Conservation (phyloP, 305 asterid genomes). For the Andrographis paniculata region DNA sequence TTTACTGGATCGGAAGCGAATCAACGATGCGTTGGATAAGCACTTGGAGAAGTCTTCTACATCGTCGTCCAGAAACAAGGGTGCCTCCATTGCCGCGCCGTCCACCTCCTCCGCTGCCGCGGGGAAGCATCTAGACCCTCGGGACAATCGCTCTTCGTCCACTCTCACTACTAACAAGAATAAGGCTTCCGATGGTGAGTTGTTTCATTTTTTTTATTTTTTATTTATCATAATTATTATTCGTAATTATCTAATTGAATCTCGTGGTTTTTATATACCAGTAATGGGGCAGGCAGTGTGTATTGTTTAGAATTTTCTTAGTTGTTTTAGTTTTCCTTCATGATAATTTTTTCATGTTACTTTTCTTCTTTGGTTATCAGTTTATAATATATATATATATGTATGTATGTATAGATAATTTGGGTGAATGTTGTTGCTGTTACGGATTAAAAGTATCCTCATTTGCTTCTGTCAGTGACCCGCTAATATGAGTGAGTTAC, state of each 20-base stretch:
- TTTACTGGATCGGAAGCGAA: constrained; percentile 84
- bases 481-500: too few relatives aligned
- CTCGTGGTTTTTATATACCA: too few relatives aligned
- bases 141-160: constrained; percentile 45
- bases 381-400: too few relatives aligned
- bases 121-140: constrained; percentile 40
- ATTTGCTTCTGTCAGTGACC: neutral
- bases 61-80: constrained; percentile 55
- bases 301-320: neutral
- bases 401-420: too few relatives aligned
- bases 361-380: neutral
- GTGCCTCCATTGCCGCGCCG: constrained; percentile 24
- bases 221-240: neutral
- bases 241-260: neutral
- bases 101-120: constrained; percentile 35
- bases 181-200: constrained; percentile 44
- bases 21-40: constrained; percentile 81
- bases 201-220: neutral
- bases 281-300: too few relatives aligned
- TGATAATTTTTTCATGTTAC: neutral
- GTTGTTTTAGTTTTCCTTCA: neutral
- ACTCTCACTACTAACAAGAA: constrained; percentile 38
- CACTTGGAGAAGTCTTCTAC: constrained; percentile 79
- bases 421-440: neutral
- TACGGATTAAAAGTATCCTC: neutral